Conservation (phyloP, 2,329 filamentous ascomycete species). For the Pestalotiopsis sp. region DNA sequence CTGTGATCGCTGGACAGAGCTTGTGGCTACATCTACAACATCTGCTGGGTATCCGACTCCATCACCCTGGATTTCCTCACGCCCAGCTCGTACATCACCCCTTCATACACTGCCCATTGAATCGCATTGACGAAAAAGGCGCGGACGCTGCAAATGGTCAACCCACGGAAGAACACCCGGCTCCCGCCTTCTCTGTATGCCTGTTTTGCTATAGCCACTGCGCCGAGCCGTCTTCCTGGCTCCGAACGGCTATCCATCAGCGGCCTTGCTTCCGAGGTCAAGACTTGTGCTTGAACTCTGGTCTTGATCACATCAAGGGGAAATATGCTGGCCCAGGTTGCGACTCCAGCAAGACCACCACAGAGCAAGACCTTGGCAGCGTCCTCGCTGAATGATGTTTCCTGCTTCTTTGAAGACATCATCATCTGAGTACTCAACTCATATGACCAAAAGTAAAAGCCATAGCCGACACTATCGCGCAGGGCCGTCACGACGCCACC, state of each 20-base stretch:
- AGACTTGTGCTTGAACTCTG: conserved; percentile 74
- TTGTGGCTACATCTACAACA: background rate
- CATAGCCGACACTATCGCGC: conserved; percentile 89
- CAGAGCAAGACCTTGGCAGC: conserved; percentile 73
- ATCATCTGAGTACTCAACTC: conserved; percentile 68
- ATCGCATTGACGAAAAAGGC: conserved; percentile 93
- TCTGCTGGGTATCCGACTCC: background rate
- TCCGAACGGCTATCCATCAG: conserved; percentile 30
- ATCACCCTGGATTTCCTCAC: conserved; percentile 26
- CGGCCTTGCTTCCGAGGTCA: conserved; percentile 25
- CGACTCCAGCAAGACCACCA: conserved; percentile 82
- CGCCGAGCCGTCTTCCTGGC: conserved; percentile 40
- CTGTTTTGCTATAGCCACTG: conserved; percentile 63
- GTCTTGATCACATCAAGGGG: conserved; percentile 93
- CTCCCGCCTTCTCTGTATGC: conserved; percentile 66
- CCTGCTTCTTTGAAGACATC: conserved; percentile 29
- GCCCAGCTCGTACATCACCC: conserved; percentile 68
- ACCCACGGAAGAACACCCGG: conserved; percentile 67
- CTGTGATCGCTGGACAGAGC: background rate
- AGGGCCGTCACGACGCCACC: conserved; percentile 80
- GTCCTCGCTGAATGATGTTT: conserved; percentile 35
- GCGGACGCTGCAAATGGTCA: conserved; percentile 79
- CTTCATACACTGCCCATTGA: conserved; percentile 91
- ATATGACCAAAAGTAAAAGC: conserved; percentile 96
- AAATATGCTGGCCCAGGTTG: conserved; percentile 89